phyloP scores from a whole-genome alignment of 1,139 yeast species.

The Kluyveromyces marxianus region DNA sequence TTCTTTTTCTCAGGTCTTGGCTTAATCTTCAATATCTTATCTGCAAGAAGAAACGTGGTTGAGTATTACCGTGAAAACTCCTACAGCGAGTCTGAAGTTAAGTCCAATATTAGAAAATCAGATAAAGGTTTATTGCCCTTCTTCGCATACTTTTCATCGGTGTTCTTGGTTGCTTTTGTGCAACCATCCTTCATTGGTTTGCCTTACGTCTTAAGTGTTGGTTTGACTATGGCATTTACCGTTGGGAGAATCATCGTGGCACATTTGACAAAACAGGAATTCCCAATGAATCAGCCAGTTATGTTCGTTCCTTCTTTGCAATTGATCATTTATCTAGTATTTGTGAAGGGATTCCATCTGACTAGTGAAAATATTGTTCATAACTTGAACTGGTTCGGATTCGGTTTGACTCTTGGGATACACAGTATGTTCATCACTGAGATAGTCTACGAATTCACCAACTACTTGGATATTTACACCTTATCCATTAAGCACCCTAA shows the following conservation, averaged over 20 bases:
- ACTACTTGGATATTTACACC: conserved; percentile 78
- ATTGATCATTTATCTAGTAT: conserved; percentile 37
- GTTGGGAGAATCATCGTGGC: conserved; percentile 89
- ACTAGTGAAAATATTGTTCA: conserved; percentile 36
- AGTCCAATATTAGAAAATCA: conserved; percentile 38
- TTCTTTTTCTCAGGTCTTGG: conserved; percentile 34
- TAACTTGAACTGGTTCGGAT: conserved; percentile 59
- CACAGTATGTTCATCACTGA: conserved; percentile 77
- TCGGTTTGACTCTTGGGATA: conserved; percentile 69
- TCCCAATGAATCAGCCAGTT: conserved; percentile 69
- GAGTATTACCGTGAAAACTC: conserved; percentile 38
- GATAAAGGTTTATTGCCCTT: conserved; percentile 65
- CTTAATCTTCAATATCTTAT: conserved; percentile 60
- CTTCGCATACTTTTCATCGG: conserved; percentile 50
- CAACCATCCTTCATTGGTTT: conserved; percentile 45
- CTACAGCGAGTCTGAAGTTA: conserved; percentile 9
- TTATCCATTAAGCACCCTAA: conserved; percentile 76
- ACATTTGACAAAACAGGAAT: conserved; percentile 71
- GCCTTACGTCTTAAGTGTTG: conserved; percentile 62
- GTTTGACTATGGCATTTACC: conserved; percentile 68
- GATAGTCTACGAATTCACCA: conserved; percentile 75
- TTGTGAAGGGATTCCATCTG: conserved; percentile 36
- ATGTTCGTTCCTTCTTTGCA: conserved; percentile 60
- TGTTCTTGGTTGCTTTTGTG: conserved; percentile 40
- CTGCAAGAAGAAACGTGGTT: conserved; percentile 68